Evolutionary conservation across 768 basidiomycete genomes (phyloP).

Genomic region (Amanita thiersii): DNA sequence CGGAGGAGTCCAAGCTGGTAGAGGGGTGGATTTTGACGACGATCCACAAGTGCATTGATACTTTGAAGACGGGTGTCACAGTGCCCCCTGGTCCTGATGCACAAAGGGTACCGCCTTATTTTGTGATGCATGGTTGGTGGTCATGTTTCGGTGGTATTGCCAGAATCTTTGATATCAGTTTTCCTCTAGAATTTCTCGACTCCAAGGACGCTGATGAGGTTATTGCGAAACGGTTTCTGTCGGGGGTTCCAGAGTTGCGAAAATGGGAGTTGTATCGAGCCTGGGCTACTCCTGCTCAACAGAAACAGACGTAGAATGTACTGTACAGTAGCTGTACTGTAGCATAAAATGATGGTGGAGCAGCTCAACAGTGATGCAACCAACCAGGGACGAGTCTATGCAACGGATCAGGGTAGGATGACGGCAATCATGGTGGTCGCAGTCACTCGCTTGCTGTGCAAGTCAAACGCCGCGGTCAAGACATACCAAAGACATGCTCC

Average conservation of each 20-base stretch:
- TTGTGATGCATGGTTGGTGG: slow-evolving; percentile 32
- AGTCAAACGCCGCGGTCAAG: no score
- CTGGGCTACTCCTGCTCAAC: no score
- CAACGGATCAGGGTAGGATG: no score
- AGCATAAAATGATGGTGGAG: no score
- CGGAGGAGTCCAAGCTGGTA: slow-evolving; percentile 13
- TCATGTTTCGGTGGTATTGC: no score
- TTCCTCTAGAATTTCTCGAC: slow-evolving; percentile 2
- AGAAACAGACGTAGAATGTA: no score
- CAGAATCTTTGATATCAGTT: background rate
- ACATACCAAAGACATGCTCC: no score
- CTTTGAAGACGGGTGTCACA: slow-evolving; percentile 25
- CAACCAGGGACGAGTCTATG: no score
- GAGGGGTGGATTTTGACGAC: slow-evolving; percentile 33
- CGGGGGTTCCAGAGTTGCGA: slow-evolving; percentile 20
- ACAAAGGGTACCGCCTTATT: slow-evolving; percentile 26
- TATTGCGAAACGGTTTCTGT: slow-evolving; percentile 10
- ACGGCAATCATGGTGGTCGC: no score
- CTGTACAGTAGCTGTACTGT: no score
- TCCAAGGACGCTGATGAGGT: slow-evolving; percentile 15
- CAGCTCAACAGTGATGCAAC: no score
- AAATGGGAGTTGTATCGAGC: slow-evolving; percentile 38
- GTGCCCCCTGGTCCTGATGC: slow-evolving; percentile 18
- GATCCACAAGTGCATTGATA: slow-evolving; percentile 31
- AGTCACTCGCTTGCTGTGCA: no score